Evolutionary conservation across 1,284 basidiomycete genomes (phyloP).

Genomic region (Ustilago curta): DNA sequence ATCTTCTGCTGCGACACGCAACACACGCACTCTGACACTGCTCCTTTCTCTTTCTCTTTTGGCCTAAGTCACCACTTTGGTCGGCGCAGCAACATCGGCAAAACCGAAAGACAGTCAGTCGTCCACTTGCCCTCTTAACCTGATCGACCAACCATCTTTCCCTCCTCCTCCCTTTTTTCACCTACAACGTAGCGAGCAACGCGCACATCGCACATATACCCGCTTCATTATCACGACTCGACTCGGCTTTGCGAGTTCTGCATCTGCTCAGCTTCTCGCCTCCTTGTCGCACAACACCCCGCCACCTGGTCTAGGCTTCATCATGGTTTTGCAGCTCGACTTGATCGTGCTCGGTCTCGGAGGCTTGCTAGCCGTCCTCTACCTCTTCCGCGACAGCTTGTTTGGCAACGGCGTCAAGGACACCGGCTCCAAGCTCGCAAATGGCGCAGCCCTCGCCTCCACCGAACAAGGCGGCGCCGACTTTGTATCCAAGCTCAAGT

Average conservation of each 20-base stretch:
- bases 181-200: too few species aligned
- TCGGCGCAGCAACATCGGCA: too few species aligned
- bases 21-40: neutral
- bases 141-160: too few species aligned
- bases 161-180: too few species aligned
- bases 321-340: constrained; percentile 53
- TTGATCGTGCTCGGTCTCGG: constrained; percentile 54
- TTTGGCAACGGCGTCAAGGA: constrained; percentile 48
- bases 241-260: neutral
- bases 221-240: too few species aligned
- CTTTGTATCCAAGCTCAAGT: constrained; percentile 59
- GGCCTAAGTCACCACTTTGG: too few species aligned
- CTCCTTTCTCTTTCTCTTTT: too few species aligned
- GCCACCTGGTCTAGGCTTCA: neutral
- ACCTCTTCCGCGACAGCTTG: constrained; percentile 58
- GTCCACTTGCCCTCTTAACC: too few species aligned
- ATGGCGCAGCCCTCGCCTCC: constrained; percentile 30
- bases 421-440: constrained; percentile 52
- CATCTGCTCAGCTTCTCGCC: neutral
- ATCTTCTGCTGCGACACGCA: neutral
- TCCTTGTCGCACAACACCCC: neutral
- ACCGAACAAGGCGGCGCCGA: constrained; percentile 38
- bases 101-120: too few species aligned
- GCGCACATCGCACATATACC: too few species aligned
- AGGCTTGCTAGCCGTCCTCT: constrained; percentile 56